phyloP scores from a whole-genome alignment of 2,329 filamentous ascomycete genomes.

The Aspergillus sergii region DNA sequence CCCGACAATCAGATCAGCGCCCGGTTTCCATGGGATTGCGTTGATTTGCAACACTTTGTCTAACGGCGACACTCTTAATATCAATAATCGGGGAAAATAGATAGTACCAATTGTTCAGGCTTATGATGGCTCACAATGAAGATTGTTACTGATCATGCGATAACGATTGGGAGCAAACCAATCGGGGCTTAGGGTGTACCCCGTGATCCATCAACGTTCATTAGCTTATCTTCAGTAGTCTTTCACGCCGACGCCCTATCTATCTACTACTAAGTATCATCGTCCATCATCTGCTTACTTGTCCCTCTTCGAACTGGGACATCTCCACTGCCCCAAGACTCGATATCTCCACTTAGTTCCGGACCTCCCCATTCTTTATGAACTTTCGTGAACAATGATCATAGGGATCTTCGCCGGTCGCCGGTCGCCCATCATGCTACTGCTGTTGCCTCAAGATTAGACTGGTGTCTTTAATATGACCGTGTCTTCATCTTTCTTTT shows the following conservation, averaged over 20 bases:
- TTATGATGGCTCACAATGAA: slow-evolving; percentile 8
- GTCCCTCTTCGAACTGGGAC: background rate
- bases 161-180: background rate
- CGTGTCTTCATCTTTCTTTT: background rate
- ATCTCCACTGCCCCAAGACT: background rate
- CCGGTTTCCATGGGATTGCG: background rate
- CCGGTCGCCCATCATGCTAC: background rate
- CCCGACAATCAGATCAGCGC: background rate
- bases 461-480: background rate
- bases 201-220: background rate
- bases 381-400: background rate
- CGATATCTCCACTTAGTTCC: background rate
- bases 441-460: background rate
- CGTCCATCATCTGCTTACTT: background rate
- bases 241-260: background rate
- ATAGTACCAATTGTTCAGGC: background rate
- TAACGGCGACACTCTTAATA: background rate
- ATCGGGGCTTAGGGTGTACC: background rate
- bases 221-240: slow-evolving; percentile 1
- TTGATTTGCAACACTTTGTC: background rate
- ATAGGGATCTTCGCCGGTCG: background rate
- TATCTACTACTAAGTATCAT: background rate
- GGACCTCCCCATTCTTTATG: background rate
- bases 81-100: background rate
- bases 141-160: slow-evolving; percentile 8